Percentiles rank a stretch among this genome's conserved stretches.
Conservation (phyloP, 2,329 filamentous ascomycete genomes). For the Knufia petricola region DNA sequence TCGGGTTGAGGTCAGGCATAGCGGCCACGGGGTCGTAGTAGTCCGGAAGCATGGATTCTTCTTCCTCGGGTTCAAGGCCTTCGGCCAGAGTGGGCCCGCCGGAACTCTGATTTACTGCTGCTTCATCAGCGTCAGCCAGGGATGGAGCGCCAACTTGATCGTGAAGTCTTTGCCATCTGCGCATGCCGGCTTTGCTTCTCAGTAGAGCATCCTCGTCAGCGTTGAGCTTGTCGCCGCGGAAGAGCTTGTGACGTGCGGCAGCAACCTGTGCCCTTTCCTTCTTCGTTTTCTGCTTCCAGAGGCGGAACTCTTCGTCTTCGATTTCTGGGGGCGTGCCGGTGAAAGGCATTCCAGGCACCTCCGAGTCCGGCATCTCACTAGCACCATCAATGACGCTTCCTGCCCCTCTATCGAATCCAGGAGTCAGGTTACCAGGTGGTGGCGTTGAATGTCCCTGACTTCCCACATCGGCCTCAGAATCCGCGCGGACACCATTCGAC, state of each 20-base stretch:
- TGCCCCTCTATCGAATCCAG: slow-evolving; percentile 57
- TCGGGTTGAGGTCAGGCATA: slow-evolving; percentile 72
- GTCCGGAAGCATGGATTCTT: slow-evolving; percentile 68
- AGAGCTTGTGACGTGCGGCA: slow-evolving; percentile 75
- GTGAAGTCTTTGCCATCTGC: slow-evolving; percentile 71
- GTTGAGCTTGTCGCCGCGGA: slow-evolving; percentile 76
- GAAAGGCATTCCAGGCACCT: slow-evolving; percentile 56
- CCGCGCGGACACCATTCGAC: slow-evolving; percentile 45
- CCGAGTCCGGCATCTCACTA: slow-evolving; percentile 76
- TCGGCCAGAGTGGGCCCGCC: slow-evolving; percentile 74
- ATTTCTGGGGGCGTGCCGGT: slow-evolving; percentile 64
- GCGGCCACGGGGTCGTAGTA: slow-evolving; percentile 85
- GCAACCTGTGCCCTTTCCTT: slow-evolving; percentile 82
- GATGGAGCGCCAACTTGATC: slow-evolving; percentile 38
- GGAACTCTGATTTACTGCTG: slow-evolving; percentile 27
- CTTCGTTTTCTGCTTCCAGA: slow-evolving; percentile 98
- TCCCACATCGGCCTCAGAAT: slow-evolving; percentile 63
- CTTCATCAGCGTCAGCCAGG: slow-evolving; percentile 35
- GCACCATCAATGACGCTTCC: slow-evolving; percentile 44
- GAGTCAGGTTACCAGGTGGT: slow-evolving; percentile 66
- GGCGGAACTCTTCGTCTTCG: slow-evolving; percentile 84
- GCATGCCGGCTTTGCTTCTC: slow-evolving; percentile 78
- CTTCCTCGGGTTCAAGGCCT: slow-evolving; percentile 83
- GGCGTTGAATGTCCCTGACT: slow-evolving; percentile 78
- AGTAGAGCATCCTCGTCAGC: slow-evolving; percentile 78